These are phyloP conservation scores for Protomyces lactucae-debilis DNA, from an alignment of 1,139 yeast species.

Conservation along the genomic window DNA sequence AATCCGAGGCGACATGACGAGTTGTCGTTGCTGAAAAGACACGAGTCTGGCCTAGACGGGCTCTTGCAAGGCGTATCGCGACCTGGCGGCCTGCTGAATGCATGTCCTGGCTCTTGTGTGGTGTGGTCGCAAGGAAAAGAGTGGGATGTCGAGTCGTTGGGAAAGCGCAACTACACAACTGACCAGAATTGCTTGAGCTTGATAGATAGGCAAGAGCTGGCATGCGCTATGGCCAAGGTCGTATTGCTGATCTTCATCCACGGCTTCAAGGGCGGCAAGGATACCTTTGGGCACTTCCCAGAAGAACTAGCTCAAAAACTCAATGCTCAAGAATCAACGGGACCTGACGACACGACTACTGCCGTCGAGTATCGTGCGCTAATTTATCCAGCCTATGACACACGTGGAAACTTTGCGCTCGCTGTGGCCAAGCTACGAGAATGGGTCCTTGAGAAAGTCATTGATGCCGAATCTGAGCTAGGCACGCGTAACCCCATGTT, in stretches of 20 bases:
- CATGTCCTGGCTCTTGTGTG: neutral
- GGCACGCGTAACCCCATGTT: slow-evolving; percentile 31
- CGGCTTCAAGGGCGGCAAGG: slow-evolving; percentile 32
- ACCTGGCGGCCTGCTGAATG: neutral
- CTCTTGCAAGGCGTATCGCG: neutral
- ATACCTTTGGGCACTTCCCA: slow-evolving; percentile 31
- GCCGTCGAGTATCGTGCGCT: slow-evolving; percentile 13
- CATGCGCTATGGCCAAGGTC: slow-evolving; percentile 21
- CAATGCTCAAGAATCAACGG: neutral
- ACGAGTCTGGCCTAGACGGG: neutral
- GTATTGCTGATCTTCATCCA: slow-evolving; percentile 31
- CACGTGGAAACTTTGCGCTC: slow-evolving; percentile 29
- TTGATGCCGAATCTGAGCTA: slow-evolving; percentile 30
- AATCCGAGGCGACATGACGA: slow-evolving; percentile 49
- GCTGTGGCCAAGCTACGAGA: slow-evolving; percentile 28
- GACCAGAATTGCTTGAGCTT: neutral
- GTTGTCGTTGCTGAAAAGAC: neutral
- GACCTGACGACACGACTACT: neutral
- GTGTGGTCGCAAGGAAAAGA: neutral
- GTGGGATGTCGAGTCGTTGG: neutral
- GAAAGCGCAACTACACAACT: too few species aligned
- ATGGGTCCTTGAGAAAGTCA: slow-evolving; percentile 30
- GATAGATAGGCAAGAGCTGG: neutral
- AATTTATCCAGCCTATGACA: slow-evolving; percentile 32
- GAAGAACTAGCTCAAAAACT: slow-evolving; percentile 17